A percentile compares a stretch with the other conserved stretches of the same genome.
These are phyloP conservation scores for Nematodospora anomalae DNA, from an alignment of 1,139 yeast genomes.

Conservation along the genomic window DNA sequence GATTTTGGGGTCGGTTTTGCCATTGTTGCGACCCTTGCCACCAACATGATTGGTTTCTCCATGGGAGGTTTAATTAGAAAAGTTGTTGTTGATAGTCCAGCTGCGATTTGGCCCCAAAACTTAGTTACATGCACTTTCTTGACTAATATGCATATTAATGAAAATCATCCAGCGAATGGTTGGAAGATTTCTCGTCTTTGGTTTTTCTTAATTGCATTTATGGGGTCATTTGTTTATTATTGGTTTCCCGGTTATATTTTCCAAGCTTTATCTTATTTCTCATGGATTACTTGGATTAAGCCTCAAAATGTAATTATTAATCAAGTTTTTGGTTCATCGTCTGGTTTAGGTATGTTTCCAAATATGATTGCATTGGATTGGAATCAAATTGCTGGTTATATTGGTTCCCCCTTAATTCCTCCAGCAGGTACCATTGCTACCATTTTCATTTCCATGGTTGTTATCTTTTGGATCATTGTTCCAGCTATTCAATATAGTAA, in stretches of 20 bases:
- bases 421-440: constrained; percentile 61
- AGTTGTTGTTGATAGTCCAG: constrained; percentile 59
- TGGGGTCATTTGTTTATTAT: constrained; percentile 34
- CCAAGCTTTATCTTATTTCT: constrained; percentile 35
- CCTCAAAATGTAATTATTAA: constrained; percentile 51
- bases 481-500: constrained; percentile 46
- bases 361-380: constrained; percentile 39
- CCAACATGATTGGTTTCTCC: constrained; percentile 66
- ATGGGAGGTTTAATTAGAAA: constrained; percentile 60
- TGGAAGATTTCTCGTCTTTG: constrained; percentile 41
- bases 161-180: constrained; percentile 52
- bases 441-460: constrained; percentile 44
- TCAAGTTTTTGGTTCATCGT: constrained; percentile 59
- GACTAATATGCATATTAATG: constrained; percentile 61
- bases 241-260: constrained; percentile 46
- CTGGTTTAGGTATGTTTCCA: constrained; percentile 67
- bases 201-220: constrained; percentile 31
- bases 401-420: constrained; percentile 67
- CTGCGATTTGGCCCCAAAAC: constrained; percentile 68
- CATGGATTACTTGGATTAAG: constrained; percentile 44
- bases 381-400: constrained; percentile 52
- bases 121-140: constrained; percentile 46
- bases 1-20: constrained; percentile 41
- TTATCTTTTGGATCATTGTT: constrained; percentile 42
- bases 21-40: constrained; percentile 51